Evolutionary conservation across 2,329 filamentous ascomycete species (phyloP).

Genomic region (Tolypocladium inflatum): DNA sequence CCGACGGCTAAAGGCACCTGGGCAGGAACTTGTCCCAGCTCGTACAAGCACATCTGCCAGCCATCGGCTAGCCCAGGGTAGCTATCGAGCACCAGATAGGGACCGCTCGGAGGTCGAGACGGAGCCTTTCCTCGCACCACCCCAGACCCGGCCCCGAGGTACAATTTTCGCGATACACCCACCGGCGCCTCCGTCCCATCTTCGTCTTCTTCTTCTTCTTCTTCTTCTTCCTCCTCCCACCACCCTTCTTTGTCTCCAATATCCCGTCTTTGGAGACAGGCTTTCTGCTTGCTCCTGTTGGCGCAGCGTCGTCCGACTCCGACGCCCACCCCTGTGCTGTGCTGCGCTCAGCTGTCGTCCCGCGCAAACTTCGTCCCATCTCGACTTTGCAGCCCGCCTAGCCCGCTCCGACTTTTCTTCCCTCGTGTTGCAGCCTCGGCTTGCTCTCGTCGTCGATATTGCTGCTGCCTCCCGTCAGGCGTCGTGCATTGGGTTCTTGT

Average conservation of each 20-base stretch:
- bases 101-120: neutral
- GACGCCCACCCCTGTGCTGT: neutral
- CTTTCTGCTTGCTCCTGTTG: neutral
- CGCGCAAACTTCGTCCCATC: neutral
- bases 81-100: neutral
- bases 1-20: neutral
- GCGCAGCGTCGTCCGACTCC: neutral
- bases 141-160: neutral
- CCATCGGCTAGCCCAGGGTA: neutral
- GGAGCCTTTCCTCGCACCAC: neutral
- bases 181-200: neutral
- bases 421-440: neutral
- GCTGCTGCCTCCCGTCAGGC: too few species aligned
- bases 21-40: neutral
- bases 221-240: neutral
- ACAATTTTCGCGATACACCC: neutral
- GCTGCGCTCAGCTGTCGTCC: neutral
- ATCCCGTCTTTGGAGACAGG: neutral
- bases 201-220: neutral
- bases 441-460: neutral
- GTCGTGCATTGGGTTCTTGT: too few species aligned
- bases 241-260: neutral
- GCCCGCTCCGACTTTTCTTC: neutral
- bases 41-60: neutral
- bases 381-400: neutral